Evolutionary conservation across 139 green algal species (phyloP).

Genomic region (Haematococcus lacustris): DNA sequence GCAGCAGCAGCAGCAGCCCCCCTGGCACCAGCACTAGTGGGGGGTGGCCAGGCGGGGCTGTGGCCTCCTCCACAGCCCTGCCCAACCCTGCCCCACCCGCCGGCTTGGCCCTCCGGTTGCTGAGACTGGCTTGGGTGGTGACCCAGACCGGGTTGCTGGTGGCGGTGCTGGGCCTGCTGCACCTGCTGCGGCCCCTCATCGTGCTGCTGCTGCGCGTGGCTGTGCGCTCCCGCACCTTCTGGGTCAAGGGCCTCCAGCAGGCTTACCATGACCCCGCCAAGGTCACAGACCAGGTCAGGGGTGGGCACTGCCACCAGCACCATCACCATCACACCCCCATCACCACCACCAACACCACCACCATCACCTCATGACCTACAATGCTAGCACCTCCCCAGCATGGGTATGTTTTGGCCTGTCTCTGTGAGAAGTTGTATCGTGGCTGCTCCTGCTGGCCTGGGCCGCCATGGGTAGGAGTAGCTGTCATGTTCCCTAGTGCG

Average conservation of each 20-base stretch:
- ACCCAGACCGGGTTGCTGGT: background rate
- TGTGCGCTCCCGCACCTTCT: constrained; percentile 60
- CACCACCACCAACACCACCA: too few relatives aligned
- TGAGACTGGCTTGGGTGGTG: background rate
- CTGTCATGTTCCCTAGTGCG: too few relatives aligned
- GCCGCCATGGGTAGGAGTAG: too few relatives aligned
- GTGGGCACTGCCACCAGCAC: background rate
- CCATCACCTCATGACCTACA: too few relatives aligned
- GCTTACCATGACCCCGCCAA: constrained; percentile 37
- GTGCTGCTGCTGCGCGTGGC: constrained; percentile 50
- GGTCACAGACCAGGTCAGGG: constrained; percentile 19
- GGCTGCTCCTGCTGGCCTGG: too few relatives aligned
- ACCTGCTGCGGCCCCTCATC: constrained; percentile 36
- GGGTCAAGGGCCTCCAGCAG: constrained; percentile 36
- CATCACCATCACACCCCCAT: too few relatives aligned
- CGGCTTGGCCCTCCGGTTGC: background rate
- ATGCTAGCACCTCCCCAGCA: too few relatives aligned
- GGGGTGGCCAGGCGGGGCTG: background rate
- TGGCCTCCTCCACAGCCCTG: too few relatives aligned
- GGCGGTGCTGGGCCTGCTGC: constrained; percentile 18
- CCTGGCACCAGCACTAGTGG: background rate
- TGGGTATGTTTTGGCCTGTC: too few relatives aligned
- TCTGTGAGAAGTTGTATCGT: too few relatives aligned
- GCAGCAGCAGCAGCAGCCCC: constrained; percentile 2
- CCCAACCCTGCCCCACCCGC: too few relatives aligned